Evolutionary conservation across 176 grass and related monocot species (phyloP).

Genomic region (Oryza coarctata): DNA sequence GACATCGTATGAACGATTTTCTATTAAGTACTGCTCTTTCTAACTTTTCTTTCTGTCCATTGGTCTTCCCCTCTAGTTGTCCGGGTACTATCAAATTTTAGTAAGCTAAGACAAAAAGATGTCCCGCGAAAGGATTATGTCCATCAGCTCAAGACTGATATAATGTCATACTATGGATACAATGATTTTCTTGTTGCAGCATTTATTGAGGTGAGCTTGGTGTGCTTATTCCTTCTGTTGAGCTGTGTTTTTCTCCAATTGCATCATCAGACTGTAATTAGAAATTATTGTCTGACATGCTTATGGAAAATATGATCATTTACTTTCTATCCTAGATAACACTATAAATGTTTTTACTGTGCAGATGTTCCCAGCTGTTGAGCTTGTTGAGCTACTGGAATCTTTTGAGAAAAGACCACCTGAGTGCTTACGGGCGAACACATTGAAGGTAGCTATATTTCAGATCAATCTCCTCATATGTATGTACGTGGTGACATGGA

Average conservation of each 20-base stretch:
- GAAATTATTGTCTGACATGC: conserved; percentile 11
- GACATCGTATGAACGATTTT: not conserved
- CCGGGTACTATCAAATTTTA: conserved; percentile 90
- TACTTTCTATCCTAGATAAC: not conserved
- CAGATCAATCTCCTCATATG: not conserved
- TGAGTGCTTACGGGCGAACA: conserved; percentile 88
- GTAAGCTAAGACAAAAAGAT: conserved; percentile 69
- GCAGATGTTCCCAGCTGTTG: conserved; percentile 90
- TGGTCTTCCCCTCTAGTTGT: conserved; percentile 68
- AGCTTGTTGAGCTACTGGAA: conserved; percentile 88
- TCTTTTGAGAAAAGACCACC: conserved; percentile 94
- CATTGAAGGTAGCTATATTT: conserved; percentile 68
- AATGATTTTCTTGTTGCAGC: conserved; percentile 85
- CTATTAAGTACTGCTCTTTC: not conserved
- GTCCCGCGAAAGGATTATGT: conserved; percentile 83
- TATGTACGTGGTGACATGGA: conserved; percentile 8
- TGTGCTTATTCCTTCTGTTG: not conserved
- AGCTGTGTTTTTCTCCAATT: not conserved
- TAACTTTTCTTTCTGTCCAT: conserved; percentile 27
- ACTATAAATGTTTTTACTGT: not conserved
- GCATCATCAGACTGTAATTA: not conserved
- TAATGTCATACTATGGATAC: conserved; percentile 92
- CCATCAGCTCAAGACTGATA: conserved; percentile 77
- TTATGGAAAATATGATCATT: not conserved
- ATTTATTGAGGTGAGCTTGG: conserved; percentile 65